These are phyloP conservation scores for Acer saccharum DNA, from an alignment of 345 rosid species.

Conservation along the genomic window DNA sequence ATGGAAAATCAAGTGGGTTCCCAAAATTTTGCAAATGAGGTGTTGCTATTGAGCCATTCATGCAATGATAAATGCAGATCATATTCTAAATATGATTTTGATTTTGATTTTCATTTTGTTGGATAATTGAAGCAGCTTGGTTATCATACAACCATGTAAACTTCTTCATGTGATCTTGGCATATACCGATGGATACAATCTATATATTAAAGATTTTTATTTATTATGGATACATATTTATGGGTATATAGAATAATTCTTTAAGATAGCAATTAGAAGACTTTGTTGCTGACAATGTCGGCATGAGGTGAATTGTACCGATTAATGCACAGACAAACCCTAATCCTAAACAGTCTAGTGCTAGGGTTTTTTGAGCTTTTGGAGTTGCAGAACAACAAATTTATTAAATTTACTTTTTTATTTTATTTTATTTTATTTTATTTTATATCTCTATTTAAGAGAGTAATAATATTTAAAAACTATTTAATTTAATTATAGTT, in stretches of 20 bases:
- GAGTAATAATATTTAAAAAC: too few species aligned
- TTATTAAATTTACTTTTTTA: too few species aligned
- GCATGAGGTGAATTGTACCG: conserved; percentile 14
- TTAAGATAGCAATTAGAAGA: not conserved
- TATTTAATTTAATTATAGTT: too few species aligned
- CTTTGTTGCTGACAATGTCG: conserved; percentile 8
- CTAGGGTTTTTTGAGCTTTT: too few species aligned
- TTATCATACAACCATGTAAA: not conserved
- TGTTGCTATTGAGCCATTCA: not conserved
- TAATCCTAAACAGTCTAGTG: not conserved
- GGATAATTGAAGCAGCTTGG: not conserved
- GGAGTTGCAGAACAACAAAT: too few species aligned
- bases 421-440: too few species aligned
- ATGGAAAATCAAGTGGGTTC: not conserved
- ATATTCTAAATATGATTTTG: not conserved
- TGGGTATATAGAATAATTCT: too few species aligned
- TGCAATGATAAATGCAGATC: not conserved
- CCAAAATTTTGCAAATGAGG: not conserved
- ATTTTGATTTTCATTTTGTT: not conserved
- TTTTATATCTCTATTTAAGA: too few species aligned
- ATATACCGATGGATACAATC: too few species aligned
- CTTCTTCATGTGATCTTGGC: too few species aligned
- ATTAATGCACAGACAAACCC: not conserved
- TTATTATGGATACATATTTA: too few species aligned
- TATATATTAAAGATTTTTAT: too few species aligned